Evolutionary conservation across 2,329 filamentous ascomycete genomes (phyloP).

Genomic region (Graphilbum sp.): DNA sequence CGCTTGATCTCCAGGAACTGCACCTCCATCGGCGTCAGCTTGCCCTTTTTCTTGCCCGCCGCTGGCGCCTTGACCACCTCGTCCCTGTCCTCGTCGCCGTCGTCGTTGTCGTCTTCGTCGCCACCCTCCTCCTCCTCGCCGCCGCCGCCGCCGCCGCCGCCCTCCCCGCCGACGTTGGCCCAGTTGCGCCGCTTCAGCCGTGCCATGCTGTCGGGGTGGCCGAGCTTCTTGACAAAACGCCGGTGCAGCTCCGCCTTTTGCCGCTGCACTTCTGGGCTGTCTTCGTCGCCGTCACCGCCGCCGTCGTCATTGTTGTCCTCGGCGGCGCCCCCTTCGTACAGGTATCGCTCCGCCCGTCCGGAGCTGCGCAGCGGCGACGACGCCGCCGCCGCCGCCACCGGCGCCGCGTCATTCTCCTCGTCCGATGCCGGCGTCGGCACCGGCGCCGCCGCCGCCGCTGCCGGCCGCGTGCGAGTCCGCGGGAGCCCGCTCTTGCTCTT

Average conservation of each 20-base stretch:
- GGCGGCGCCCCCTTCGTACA: conserved; percentile 22
- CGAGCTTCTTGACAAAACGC: conserved; percentile 81
- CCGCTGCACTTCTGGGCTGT: conserved; percentile 30
- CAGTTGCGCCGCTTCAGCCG: conserved; percentile 46
- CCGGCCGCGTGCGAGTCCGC: no score
- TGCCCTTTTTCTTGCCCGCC: conserved; percentile 56
- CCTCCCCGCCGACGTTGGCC: conserved; percentile 24
- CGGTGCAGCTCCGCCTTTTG: conserved; percentile 59
- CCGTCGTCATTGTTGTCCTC: conserved; percentile 21
- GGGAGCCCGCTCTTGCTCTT: background rate
- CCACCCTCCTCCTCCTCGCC: conserved; percentile 55
- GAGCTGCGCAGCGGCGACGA: conserved; percentile 13
- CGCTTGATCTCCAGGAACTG: conserved; percentile 90
- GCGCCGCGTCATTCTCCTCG: no score
- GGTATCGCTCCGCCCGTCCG: conserved; percentile 33
- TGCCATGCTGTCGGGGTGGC: conserved; percentile 65
- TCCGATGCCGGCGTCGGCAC: no score
- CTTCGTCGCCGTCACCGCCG: conserved; percentile 22
- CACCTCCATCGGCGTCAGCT: conserved; percentile 86
- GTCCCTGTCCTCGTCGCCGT: conserved; percentile 41
- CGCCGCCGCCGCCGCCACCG: conserved; percentile 14
- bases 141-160: conserved; percentile 28
- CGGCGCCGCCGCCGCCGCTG: background rate
- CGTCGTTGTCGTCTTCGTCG: conserved; percentile 35
- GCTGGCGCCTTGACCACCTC: conserved; percentile 72